Percentiles rank a stretch among this genome's conserved stretches.
Conservation (phyloP, 805 yeast genomes). For the Wickerhamomyces hampshirensis region DNA sequence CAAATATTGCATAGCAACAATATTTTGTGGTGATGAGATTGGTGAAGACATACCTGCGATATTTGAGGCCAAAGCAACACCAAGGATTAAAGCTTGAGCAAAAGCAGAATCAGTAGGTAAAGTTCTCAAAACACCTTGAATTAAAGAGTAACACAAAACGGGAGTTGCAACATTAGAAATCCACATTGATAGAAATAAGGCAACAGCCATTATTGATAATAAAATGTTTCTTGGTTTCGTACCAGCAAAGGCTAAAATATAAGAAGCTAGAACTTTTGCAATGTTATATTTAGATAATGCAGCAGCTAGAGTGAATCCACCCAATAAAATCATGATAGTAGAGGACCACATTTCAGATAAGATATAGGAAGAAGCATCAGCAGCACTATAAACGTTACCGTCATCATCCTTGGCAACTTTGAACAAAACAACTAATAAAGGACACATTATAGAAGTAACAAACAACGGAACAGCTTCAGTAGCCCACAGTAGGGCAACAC, state of each 20-base stretch:
- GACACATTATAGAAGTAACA: slow-evolving; percentile 83
- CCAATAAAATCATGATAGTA: slow-evolving; percentile 80
- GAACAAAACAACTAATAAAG: slow-evolving; percentile 70
- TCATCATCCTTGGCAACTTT: slow-evolving; percentile 53
- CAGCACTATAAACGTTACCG: slow-evolving; percentile 55
- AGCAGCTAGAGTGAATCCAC: slow-evolving; percentile 92
- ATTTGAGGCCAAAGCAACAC: slow-evolving; percentile 88
- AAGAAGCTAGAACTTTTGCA: slow-evolving; percentile 87
- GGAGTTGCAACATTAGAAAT: slow-evolving; percentile 97
- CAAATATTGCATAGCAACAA: slow-evolving; percentile 82
- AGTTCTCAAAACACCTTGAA: slow-evolving; percentile 80
- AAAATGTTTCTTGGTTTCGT: slow-evolving; percentile 74
- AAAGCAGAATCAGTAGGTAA: slow-evolving; percentile 74
- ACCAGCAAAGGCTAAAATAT: slow-evolving; percentile 73
- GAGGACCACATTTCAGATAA: slow-evolving; percentile 92
- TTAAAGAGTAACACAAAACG: slow-evolving; percentile 80
- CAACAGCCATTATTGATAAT: slow-evolving; percentile 76
- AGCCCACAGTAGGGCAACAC: slow-evolving; percentile 81
- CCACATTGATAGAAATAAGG: slow-evolving; percentile 89
- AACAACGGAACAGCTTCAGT: slow-evolving; percentile 90
- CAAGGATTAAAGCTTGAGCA: slow-evolving; percentile 79
- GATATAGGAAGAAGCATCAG: slow-evolving; percentile 62
- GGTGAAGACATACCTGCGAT: slow-evolving; percentile 97
- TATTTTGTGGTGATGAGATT: slow-evolving; percentile 93
- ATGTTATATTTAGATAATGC: slow-evolving; percentile 87